These are phyloP conservation scores for Cyberlindnera xishuangbannaensis DNA, from an alignment of 805 yeast genomes.

Conservation along the genomic window DNA sequence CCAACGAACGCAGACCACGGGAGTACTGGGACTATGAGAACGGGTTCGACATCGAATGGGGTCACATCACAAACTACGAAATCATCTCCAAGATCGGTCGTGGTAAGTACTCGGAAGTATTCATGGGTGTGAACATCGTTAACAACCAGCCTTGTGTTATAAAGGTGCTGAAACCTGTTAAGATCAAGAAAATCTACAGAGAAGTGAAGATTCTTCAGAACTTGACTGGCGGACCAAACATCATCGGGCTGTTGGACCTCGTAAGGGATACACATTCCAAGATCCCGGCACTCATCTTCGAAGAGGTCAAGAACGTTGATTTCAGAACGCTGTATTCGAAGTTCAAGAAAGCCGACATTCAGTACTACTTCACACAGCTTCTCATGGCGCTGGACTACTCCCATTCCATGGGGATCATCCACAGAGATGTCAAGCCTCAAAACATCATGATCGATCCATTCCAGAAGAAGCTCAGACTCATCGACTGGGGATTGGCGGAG, in stretches of 20 bases:
- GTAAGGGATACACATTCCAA: slow-evolving; percentile 75
- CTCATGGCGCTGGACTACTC: slow-evolving; percentile 82
- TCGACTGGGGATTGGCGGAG: slow-evolving; percentile 96
- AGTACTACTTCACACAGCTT: slow-evolving; percentile 76
- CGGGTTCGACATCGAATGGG: slow-evolving; percentile 51
- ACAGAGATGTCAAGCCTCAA: slow-evolving; percentile 93
- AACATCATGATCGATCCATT: slow-evolving; percentile 91
- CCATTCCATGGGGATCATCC: slow-evolving; percentile 95
- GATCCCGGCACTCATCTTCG: slow-evolving; percentile 86
- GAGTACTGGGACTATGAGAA: slow-evolving; percentile 87
- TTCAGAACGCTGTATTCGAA: slow-evolving; percentile 77
- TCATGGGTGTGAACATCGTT: slow-evolving; percentile 70
- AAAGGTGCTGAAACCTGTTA: slow-evolving; percentile 88
- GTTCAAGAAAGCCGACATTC: slow-evolving; percentile 68
- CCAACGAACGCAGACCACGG: slow-evolving; percentile 57
- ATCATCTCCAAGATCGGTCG: slow-evolving; percentile 81
- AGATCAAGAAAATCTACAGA: slow-evolving; percentile 83
- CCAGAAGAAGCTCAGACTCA: slow-evolving; percentile 62
- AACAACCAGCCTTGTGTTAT: slow-evolving; percentile 67
- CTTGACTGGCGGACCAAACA: slow-evolving; percentile 78
- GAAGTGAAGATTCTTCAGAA: slow-evolving; percentile 86
- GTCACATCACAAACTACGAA: slow-evolving; percentile 58
- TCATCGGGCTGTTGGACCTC: slow-evolving; percentile 70
- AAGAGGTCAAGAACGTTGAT: slow-evolving; percentile 76
- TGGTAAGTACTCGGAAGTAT: slow-evolving; percentile 94